A percentile compares a stretch with the other conserved stretches of the same genome.
Evolutionary conservation across 176 grass and related monocot genomes (phyloP).

Genomic region (Puya raimondii): DNA sequence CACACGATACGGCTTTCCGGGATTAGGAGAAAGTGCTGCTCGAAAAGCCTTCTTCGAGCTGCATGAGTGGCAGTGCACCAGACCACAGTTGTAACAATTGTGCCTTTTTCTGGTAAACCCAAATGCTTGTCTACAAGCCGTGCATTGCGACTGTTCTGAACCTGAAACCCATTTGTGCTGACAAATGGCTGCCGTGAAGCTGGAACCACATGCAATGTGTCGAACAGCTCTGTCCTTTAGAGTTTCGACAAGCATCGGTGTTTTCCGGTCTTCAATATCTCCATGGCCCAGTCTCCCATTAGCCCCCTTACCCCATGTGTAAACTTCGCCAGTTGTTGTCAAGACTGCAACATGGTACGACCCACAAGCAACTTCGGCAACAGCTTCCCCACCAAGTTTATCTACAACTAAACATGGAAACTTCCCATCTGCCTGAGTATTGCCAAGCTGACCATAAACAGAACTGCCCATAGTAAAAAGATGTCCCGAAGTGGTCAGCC

Average conservation of each 20-base stretch:
- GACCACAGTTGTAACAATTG: conserved; percentile 94
- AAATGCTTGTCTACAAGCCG: conserved; percentile 86
- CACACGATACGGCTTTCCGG: conserved; percentile 82
- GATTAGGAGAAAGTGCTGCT: conserved; percentile 90
- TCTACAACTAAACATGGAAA: conserved; percentile 70
- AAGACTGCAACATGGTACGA: conserved; percentile 80
- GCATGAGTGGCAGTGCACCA: conserved; percentile 91
- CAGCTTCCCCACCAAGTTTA: conserved; percentile 58
- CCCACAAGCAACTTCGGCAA: conserved; percentile 73
- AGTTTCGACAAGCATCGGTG: conserved; percentile 72
- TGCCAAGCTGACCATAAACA: conserved; percentile 92
- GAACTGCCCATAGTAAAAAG: conserved; percentile 83
- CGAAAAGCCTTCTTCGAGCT: conserved; percentile 83
- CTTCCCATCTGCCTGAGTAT: conserved; percentile 78
- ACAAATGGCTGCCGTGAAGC: conserved; percentile 82
- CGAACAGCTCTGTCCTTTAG: conserved; percentile 79
- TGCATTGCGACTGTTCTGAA: conserved; percentile 89
- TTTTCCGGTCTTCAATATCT: conserved; percentile 73
- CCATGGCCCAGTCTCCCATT: conserved; percentile 92
- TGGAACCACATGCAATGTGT: conserved; percentile 74
- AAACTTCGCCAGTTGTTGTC: conserved; percentile 82
- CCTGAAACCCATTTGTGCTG: conserved; percentile 95
- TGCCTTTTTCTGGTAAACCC: conserved; percentile 96
- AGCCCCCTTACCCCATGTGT: conserved; percentile 92
- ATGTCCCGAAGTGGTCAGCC: conserved; percentile 84